Percentiles rank a stretch among this genome's conserved stretches.
Evolutionary conservation across 75 land plant species (phyloP).

Genomic region (Isoetes taiwanensis): DNA sequence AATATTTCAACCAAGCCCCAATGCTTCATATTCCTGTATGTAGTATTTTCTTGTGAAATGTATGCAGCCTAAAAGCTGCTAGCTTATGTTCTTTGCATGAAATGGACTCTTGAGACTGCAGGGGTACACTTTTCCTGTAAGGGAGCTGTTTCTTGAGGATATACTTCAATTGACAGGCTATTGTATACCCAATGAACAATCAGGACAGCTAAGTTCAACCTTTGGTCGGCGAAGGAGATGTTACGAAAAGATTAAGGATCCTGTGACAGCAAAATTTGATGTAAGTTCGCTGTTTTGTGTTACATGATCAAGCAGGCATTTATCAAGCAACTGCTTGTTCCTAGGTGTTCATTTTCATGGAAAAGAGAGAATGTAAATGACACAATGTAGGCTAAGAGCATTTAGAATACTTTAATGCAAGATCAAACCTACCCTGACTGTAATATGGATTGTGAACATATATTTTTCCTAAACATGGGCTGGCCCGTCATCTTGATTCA

Average conservation of each 20-base stretch:
- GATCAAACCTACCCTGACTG: too few species aligned
- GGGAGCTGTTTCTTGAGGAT: conserved; percentile 81
- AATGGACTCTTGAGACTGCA: too few species aligned
- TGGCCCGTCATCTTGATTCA: too few species aligned
- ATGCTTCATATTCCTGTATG: conserved; percentile 76
- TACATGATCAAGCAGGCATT: too few species aligned
- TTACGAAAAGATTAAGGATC: conserved; percentile 36
- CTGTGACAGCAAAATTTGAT: conserved; percentile 67
- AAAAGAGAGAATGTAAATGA: too few species aligned
- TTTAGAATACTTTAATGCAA: too few species aligned
- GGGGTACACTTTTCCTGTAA: conserved; percentile 89
- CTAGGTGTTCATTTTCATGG: too few species aligned
- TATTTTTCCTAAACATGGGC: neutral
- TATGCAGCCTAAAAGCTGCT: too few species aligned
- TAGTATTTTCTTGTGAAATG: neutral
- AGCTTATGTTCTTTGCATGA: neutral
- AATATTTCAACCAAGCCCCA: conserved; percentile 83
- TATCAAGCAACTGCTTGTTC: too few species aligned
- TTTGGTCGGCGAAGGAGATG: conserved; percentile 23
- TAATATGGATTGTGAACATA: neutral
- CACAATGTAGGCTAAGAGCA: too few species aligned
- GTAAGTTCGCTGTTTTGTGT: too few species aligned
- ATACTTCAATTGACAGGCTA: conserved; percentile 65
- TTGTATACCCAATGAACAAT: conserved; percentile 32
- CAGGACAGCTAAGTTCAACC: conserved; percentile 18